Base-by-base conservation (phyloP, 345 rosid species). In the Syzygium jambos region DNA sequence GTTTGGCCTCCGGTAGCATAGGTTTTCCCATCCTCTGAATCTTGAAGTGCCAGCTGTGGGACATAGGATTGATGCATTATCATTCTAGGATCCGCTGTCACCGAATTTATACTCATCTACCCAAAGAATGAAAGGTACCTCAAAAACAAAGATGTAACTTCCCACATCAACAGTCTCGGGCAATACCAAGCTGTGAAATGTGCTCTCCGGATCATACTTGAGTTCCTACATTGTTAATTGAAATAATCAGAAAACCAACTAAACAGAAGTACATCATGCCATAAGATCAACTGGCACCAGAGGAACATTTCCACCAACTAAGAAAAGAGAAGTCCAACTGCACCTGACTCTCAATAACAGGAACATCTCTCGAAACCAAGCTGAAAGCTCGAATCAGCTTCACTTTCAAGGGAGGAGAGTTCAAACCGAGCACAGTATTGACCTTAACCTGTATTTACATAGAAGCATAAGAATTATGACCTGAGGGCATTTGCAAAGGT, bases 391-490 rank as follows among this genome's bases (percentile, higher is more conserved):
- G 92, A 56, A 91, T 90, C 87, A 96, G 95, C 90, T 94, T 95
- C 92, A 98, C 96, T 54, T 91, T 92, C 89, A 96, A 90, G 84
- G 97, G 91, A 85, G 99, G 99, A 88, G 97, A 94, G 90, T 89
- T 94, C 80, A 98, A 93, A 87, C 98, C 98, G 56, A 96, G 95
- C 13, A 93, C 98, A 46, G 99, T 96, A 90, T 91, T 94, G 86
- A 98, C 98, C 91, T 87, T 93, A 89, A 96, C 98, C 99, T 98
- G 93, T 21, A 86, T 89, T 30, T 84, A n/a, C 38, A 30, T 41
- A 52, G 46, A 84, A 84, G 27, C 86, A 84, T 52, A 52, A n/a
- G 59, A 27, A 84, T 52, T 7, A 53, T 19, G 29, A 43, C 53
- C 10, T n/a, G 73, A n/a, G 19, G 73, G 38, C 73, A 61, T 61